Evolutionary conservation across 139 green algal genomes (phyloP).

Genomic region (Mychonastes homosphaera): DNA sequence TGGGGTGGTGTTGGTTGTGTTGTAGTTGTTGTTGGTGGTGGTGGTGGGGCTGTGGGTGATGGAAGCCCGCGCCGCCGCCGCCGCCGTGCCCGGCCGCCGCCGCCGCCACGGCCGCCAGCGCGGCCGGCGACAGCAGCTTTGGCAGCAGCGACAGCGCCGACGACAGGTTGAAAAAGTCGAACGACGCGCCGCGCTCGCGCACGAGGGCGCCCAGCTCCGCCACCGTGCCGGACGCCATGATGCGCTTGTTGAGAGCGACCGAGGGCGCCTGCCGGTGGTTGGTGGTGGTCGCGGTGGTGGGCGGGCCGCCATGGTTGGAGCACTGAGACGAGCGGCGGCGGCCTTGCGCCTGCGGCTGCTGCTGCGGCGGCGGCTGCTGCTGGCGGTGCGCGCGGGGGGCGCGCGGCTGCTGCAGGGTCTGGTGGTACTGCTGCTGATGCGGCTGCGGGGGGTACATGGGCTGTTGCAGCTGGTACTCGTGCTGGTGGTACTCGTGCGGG

Average conservation of each 20-base stretch:
- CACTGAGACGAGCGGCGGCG: too few relatives aligned
- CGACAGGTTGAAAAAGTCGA: constrained; percentile 61
- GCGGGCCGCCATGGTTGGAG: not conserved
- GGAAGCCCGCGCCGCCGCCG: not conserved
- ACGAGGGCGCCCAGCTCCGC: constrained; percentile 39
- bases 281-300: not conserved
- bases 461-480: too few relatives aligned
- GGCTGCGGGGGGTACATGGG: too few relatives aligned
- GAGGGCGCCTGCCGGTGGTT: not conserved
- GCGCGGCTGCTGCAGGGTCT: too few relatives aligned
- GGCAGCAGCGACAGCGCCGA: constrained; percentile 53
- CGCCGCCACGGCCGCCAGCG: not conserved
- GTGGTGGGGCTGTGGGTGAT: not conserved
- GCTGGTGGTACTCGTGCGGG: too few relatives aligned
- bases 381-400: too few relatives aligned
- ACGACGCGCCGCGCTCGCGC: constrained; percentile 22
- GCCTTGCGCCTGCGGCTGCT: too few relatives aligned
- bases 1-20: not conserved
- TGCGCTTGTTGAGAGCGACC: constrained; percentile 31
- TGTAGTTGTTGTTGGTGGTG: constrained; percentile 2
- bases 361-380: too few relatives aligned
- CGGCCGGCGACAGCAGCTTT: constrained; percentile 46
- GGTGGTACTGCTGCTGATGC: too few relatives aligned
- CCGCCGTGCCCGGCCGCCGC: not conserved
- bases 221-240: constrained; percentile 22